phyloP scores from a whole-genome alignment of 106 monocot genomes.

The Dendrobium huoshanense region DNA sequence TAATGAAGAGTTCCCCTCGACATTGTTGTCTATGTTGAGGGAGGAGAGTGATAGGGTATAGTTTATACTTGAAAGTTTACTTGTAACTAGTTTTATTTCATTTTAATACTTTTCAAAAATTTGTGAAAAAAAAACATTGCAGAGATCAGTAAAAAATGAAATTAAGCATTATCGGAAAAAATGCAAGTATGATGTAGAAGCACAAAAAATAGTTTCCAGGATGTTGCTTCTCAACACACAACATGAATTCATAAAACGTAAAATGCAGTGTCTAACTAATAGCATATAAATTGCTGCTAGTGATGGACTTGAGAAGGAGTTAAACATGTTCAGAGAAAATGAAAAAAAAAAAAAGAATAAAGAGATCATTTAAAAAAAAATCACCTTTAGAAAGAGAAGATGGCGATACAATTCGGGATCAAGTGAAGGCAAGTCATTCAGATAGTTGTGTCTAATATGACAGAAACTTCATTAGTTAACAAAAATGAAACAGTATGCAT shows the following conservation, averaged over 20 bases:
- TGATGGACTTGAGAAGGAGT: background rate
- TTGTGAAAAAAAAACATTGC: background rate
- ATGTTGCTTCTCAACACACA: background rate
- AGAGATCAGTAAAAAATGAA: background rate
- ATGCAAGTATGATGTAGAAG: background rate
- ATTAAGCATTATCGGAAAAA: background rate
- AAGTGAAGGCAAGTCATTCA: slow-evolving; percentile 93
- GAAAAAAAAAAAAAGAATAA: background rate
- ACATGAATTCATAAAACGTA: background rate
- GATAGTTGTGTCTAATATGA: slow-evolving; percentile 66
- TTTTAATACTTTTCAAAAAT: background rate
- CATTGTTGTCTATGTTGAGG: no score
- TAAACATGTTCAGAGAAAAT: background rate
- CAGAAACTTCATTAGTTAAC: background rate
- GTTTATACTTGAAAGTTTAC: no score
- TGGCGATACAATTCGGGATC: slow-evolving; percentile 97
- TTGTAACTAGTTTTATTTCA: no score
- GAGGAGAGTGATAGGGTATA: no score
- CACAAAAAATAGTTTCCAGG: background rate
- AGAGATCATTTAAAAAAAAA: background rate
- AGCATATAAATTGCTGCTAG: background rate
- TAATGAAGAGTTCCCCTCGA: no score
- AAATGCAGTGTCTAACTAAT: background rate
- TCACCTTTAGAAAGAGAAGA: slow-evolving; percentile 89
- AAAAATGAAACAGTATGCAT: background rate